Evolutionary conservation across 305 asterid species (phyloP).

Genomic region (Fraxinus xanthoxyloides): DNA sequence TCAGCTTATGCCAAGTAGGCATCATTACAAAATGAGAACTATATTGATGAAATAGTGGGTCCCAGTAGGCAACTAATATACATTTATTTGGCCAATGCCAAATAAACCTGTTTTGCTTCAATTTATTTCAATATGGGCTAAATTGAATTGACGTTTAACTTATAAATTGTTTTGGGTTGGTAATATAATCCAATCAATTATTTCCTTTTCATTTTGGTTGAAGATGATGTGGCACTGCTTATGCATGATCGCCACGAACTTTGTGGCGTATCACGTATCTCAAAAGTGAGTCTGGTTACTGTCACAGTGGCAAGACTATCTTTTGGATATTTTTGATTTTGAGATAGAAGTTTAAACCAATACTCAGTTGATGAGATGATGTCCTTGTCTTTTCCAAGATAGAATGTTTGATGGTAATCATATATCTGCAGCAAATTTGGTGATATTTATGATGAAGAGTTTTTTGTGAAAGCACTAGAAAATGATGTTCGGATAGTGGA

Average conservation of each 20-base stretch:
- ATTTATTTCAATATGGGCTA: neutral
- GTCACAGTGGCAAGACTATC: neutral
- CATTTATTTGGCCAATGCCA: neutral
- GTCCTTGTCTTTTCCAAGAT: conserved; percentile 16
- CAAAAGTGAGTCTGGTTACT: neutral
- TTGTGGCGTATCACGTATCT: neutral
- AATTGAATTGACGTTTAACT: neutral
- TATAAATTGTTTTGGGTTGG: neutral
- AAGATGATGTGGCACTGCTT: neutral
- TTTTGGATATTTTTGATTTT: neutral
- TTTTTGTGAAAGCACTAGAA: conserved; percentile 33
- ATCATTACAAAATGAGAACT: neutral
- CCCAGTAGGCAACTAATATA: neutral
- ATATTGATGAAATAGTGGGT: neutral
- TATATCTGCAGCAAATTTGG: conserved; percentile 79
- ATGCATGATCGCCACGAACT: neutral
- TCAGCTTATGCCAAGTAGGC: neutral
- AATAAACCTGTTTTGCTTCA: neutral
- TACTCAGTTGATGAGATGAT: conserved; percentile 3
- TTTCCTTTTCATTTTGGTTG: neutral
- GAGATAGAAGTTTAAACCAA: neutral
- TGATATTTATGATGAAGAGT: conserved; percentile 67
- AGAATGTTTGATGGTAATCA: conserved; percentile 26
- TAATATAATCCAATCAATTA: neutral
- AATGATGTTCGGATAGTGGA: conserved; percentile 78